Evolutionary conservation across 257 asterid species (phyloP).

Genomic region (Linderniella brevidens): DNA sequence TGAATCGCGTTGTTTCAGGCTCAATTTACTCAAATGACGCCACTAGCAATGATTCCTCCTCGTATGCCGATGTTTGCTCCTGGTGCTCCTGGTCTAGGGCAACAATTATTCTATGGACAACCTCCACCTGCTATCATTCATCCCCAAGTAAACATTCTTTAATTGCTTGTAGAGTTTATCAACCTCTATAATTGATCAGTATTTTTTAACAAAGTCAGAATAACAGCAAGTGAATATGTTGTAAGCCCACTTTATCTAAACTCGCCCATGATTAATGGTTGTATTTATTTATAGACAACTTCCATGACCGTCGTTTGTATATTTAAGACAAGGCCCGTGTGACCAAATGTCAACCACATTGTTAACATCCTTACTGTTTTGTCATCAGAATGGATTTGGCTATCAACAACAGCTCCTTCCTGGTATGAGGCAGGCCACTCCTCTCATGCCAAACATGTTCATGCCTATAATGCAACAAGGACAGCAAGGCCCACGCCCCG

Average conservation of each 20-base stretch:
- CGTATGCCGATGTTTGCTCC: constrained; percentile 40
- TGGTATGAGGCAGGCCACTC: constrained; percentile 78
- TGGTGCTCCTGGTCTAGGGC: constrained; percentile 36
- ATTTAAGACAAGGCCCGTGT: background rate
- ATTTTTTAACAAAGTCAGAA: background rate
- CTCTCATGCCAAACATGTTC: constrained; percentile 76
- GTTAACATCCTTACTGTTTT: background rate
- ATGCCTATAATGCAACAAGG: constrained; percentile 84
- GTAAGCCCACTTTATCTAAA: too few relatives aligned
- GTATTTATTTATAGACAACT: too few relatives aligned
- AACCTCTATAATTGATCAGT: background rate
- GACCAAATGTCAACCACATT: background rate
- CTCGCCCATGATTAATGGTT: too few relatives aligned
- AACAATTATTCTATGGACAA: constrained; percentile 47
- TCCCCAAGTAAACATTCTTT: constrained; percentile 1
- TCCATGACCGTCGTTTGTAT: too few relatives aligned
- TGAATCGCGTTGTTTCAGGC: constrained; percentile 18
- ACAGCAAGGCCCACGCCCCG: constrained; percentile 75
- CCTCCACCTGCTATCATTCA: constrained; percentile 25
- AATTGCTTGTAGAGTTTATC: background rate
- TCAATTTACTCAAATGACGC: constrained; percentile 40
- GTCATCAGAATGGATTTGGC: constrained; percentile 80
- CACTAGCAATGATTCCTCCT: constrained; percentile 35
- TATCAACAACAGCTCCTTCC: constrained; percentile 98
- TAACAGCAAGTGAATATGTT: background rate